Percentiles rank a stretch among this genome's conserved stretches.
Evolutionary conservation across 441 rosid species (phyloP).

Genomic region (Bocquillonia castaneifolia): DNA sequence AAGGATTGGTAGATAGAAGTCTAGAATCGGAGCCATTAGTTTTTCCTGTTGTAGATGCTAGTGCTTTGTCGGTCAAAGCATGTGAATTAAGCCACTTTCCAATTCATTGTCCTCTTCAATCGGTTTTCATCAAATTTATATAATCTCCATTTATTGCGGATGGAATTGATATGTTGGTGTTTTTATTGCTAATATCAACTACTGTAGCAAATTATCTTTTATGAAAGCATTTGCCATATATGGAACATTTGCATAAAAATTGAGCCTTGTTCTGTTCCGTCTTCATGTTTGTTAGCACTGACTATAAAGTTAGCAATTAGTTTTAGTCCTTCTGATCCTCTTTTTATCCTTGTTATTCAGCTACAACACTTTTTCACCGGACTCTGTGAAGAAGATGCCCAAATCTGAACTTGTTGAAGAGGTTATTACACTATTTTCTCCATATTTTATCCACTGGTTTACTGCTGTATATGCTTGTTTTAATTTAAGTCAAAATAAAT

Average conservation of each 20-base stretch:
- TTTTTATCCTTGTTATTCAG: slow-evolving; percentile 35
- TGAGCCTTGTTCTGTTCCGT: no score
- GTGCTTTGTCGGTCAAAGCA: neutral
- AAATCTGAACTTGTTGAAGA: slow-evolving; percentile 85
- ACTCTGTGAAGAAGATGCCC: slow-evolving; percentile 82
- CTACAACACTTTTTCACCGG: slow-evolving; percentile 86
- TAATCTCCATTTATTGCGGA: no score
- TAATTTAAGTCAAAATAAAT: neutral
- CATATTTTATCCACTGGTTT: slow-evolving; percentile 3
- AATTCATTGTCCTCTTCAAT: neutral
- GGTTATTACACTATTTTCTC: slow-evolving; percentile 27
- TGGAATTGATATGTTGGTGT: no score
- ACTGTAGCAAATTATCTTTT: no score
- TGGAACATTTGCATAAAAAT: no score
- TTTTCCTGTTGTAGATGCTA: neutral
- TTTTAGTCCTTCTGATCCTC: slow-evolving; percentile 1
- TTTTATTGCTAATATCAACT: no score
- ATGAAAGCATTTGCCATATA: no score
- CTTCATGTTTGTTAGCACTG: no score
- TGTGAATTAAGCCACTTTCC: neutral
- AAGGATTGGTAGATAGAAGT: no score
- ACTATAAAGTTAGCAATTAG: no score
- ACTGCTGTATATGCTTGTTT: neutral
- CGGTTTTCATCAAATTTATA: no score
- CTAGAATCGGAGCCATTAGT: no score